A percentile compares a stretch with the other conserved stretches of the same genome.
phyloP scores from a whole-genome alignment of 768 basidiomycete genomes.

The Rossbeevera mucosa region DNA sequence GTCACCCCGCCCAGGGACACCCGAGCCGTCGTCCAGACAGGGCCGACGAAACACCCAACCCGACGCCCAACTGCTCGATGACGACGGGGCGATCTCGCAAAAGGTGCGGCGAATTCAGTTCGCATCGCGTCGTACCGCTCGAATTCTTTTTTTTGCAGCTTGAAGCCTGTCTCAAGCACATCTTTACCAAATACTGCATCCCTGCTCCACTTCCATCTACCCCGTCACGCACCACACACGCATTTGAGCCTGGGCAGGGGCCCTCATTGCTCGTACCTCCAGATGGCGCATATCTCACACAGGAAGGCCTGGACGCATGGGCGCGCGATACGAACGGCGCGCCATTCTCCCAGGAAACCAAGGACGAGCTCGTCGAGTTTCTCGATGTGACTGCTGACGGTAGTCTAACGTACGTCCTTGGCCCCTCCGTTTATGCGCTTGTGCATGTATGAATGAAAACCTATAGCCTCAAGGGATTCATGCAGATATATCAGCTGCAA shows the following conservation, averaged over 20 bases:
- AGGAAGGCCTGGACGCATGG: constrained; percentile 67
- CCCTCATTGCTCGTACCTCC: constrained; percentile 41
- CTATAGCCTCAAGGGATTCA: constrained; percentile 68
- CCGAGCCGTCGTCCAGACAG: constrained; percentile 57
- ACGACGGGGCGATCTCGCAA: constrained; percentile 63
- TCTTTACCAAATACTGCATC: constrained; percentile 74
- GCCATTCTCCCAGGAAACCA: constrained; percentile 72
- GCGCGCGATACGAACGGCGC: constrained; percentile 79
- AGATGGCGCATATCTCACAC: constrained; percentile 52
- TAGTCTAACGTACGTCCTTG: constrained; percentile 57
- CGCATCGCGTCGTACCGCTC: neutral
- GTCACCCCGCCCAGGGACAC: constrained; percentile 55
- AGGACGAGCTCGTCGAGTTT: constrained; percentile 71
- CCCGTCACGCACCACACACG: constrained; percentile 15
- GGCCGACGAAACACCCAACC: constrained; percentile 50
- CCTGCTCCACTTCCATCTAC: constrained; percentile 32
- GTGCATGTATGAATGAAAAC: neutral
- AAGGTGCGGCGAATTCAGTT: constrained; percentile 39
- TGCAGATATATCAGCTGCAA: constrained; percentile 82
- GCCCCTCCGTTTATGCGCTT: neutral
- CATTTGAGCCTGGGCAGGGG: neutral
- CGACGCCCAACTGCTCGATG: constrained; percentile 58
- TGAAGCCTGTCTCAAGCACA: constrained; percentile 65
- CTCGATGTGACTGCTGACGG: constrained; percentile 72
- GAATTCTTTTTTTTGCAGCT: constrained; percentile 39